Percentiles rank a stretch among this genome's conserved stretches.
These are phyloP conservation scores for Hypoxylon sp. DNA, from an alignment of 2,329 filamentous ascomycete species.

Conservation along the genomic window DNA sequence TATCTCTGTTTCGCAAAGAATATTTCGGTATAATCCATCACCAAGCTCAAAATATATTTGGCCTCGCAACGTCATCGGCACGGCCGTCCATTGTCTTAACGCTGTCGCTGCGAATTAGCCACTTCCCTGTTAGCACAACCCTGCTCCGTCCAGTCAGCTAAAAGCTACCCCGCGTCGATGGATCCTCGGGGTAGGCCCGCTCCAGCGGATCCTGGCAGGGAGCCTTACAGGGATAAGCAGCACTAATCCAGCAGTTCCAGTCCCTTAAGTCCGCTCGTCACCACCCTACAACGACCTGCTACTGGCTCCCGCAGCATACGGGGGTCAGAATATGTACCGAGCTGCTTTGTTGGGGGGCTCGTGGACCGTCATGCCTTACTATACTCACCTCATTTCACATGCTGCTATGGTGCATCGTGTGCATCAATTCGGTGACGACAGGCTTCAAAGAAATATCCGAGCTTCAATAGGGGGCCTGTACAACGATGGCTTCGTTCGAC, in stretches of 20 bases:
- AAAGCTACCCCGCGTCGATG: slow-evolving; percentile 23
- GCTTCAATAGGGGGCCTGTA: background rate
- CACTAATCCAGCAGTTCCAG: too few species aligned
- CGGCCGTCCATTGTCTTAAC: slow-evolving; percentile 1
- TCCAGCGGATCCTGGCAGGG: slow-evolving; percentile 14
- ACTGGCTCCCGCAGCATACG: background rate
- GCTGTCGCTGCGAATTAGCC: background rate
- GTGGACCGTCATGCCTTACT: slow-evolving; percentile 5
- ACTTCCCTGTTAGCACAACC: background rate
- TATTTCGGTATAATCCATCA: background rate
- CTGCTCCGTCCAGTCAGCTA: too few species aligned
- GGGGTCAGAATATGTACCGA: slow-evolving; percentile 15
- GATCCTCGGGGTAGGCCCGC: slow-evolving; percentile 18
- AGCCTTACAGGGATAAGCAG: background rate
- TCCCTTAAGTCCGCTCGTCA: background rate
- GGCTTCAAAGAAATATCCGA: slow-evolving; percentile 20
- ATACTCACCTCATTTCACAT: background rate
- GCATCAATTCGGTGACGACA: background rate
- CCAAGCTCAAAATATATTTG: background rate
- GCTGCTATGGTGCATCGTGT: background rate
- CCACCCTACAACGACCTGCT: background rate
- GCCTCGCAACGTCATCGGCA: background rate
- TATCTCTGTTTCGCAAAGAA: background rate
- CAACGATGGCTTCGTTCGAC: background rate
- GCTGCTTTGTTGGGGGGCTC: slow-evolving; percentile 4